phyloP scores from a whole-genome alignment of 176 grass and related monocot genomes.

The Oryza rufipogon region DNA sequence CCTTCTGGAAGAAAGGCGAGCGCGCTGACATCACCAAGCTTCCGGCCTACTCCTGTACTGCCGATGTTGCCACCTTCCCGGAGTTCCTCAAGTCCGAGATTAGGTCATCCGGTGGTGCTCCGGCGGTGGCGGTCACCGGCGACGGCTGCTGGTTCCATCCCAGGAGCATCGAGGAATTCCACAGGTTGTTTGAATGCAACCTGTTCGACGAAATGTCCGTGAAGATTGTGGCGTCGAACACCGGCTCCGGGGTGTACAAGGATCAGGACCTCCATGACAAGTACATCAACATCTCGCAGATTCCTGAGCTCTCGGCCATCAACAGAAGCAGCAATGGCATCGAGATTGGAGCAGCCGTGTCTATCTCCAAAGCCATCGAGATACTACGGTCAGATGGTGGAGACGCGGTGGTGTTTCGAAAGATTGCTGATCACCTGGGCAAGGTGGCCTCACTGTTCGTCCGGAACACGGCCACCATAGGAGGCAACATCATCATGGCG shows the following conservation, averaged over 20 bases:
- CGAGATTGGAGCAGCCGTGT: slow-evolving; percentile 67
- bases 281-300: slow-evolving; percentile 69
- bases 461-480: slow-evolving; percentile 77
- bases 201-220: slow-evolving; percentile 41
- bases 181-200: slow-evolving; percentile 48
- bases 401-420: slow-evolving; percentile 47
- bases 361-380: slow-evolving; percentile 78
- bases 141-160: slow-evolving; percentile 56
- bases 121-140: background rate
- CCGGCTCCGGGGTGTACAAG: slow-evolving; percentile 78
- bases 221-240: slow-evolving; percentile 79
- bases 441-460: slow-evolving; percentile 75
- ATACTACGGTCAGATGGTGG: slow-evolving; percentile 44
- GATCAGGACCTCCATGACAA: slow-evolving; percentile 57
- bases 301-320: slow-evolving; percentile 63
- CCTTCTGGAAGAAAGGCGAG: slow-evolving; percentile 72
- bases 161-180: slow-evolving; percentile 55
- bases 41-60: slow-evolving; percentile 40
- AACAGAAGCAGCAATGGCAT: slow-evolving; percentile 54
- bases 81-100: slow-evolving; percentile 86
- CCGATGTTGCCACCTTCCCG: slow-evolving; percentile 54
- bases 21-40: slow-evolving; percentile 34
- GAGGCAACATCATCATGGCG: slow-evolving; percentile 85
- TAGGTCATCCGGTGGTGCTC: slow-evolving; percentile 27
- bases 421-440: slow-evolving; percentile 70